phyloP scores from a whole-genome alignment of 805 yeast species.

The Candida patagonica region DNA sequence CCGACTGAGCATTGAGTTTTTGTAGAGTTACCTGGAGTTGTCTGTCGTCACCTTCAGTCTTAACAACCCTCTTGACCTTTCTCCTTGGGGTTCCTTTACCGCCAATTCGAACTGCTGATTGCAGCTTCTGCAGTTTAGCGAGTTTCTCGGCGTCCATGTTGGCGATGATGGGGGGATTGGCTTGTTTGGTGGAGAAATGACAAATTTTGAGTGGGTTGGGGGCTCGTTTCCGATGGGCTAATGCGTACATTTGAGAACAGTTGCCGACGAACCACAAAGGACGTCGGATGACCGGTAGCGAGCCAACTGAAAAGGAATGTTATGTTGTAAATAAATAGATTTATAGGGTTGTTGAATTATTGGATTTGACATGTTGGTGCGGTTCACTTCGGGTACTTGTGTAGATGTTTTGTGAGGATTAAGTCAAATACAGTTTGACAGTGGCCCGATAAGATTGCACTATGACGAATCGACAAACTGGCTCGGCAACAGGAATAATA shows the following conservation, averaged over 20 bases:
- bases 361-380: no score
- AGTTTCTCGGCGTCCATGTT: conserved; percentile 77
- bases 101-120: conserved; percentile 75
- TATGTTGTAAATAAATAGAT: conserved; percentile 2
- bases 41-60: conserved; percentile 66
- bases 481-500: no score
- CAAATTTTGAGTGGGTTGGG: conserved; percentile 1
- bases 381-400: no score
- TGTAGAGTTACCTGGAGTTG: conserved; percentile 82
- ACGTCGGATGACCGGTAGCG: no score
- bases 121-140: conserved; percentile 82
- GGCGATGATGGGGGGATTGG: no score
- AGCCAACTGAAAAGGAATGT: no score
- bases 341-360: background rate
- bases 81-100: conserved; percentile 72
- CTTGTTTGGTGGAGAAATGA: background rate
- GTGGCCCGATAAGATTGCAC: no score
- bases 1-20: conserved; percentile 80
- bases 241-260: conserved; percentile 1
- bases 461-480: no score
- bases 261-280: background rate
- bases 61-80: conserved; percentile 66
- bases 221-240: background rate
- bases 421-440: no score
- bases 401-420: no score